Percentiles rank a stretch among this genome's conserved stretches.
These are phyloP conservation scores for Fusarium decemcellulare DNA, from an alignment of 2,329 filamentous ascomycete genomes.

Conservation along the genomic window DNA sequence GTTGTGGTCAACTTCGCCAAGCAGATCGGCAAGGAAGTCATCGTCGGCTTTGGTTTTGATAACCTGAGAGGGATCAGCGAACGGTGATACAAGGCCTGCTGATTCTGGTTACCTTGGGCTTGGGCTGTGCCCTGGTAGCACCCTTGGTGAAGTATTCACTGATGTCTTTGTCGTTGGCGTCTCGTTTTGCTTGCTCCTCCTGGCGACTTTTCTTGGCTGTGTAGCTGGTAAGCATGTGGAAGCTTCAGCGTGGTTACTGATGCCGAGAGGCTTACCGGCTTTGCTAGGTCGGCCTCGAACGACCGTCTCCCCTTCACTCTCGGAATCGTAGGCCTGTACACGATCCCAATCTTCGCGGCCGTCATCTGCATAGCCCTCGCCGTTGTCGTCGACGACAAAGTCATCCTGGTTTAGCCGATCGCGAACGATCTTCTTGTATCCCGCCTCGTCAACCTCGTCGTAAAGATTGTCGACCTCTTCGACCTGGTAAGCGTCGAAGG, in stretches of 20 bases:
- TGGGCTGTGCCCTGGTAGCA: constrained; percentile 74
- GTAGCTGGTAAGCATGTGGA: not conserved
- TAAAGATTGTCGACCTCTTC: constrained; percentile 89
- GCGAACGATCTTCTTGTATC: constrained; percentile 96
- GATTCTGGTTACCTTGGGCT: constrained; percentile 77
- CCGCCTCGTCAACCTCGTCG: constrained; percentile 96
- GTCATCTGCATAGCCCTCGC: constrained; percentile 96
- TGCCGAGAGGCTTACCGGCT: constrained; percentile 57
- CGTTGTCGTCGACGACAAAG: constrained; percentile 98
- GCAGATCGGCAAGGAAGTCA: constrained; percentile 86
- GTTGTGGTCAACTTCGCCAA: constrained; percentile 91
- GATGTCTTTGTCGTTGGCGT: constrained; percentile 92
- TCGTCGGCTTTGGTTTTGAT: constrained; percentile 89
- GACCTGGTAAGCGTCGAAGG: constrained; percentile 88
- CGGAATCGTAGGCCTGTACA: constrained; percentile 77
- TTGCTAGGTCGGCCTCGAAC: constrained; percentile 65
- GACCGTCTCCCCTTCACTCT: constrained; percentile 72
- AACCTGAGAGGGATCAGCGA: constrained; percentile 63
- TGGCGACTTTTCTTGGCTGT: constrained; percentile 89
- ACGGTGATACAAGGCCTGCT: too few relatives aligned
- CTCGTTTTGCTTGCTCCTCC: constrained; percentile 86
- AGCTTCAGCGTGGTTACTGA: not conserved
- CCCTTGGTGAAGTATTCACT: constrained; percentile 91
- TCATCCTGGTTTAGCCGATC: constrained; percentile 93
- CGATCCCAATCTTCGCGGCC: constrained; percentile 95